A percentile compares a stretch with the other conserved stretches of the same genome.
Conservation (phyloP, 2,329 filamentous ascomycete genomes). For the Aspergillus quadrilineatus region DNA sequence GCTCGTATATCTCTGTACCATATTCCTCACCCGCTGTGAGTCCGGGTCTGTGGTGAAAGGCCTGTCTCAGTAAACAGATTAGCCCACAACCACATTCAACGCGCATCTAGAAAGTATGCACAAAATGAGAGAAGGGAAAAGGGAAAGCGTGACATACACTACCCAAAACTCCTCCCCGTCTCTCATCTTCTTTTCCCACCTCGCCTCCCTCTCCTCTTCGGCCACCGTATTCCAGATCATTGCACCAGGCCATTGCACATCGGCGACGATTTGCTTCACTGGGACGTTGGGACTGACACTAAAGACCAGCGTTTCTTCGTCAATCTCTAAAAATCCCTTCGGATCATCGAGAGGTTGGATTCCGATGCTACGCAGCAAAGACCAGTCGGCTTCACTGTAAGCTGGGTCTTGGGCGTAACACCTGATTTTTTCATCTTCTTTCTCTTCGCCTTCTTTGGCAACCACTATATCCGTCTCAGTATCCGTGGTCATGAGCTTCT, state of each 20-base stretch:
- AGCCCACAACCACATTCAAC: not conserved
- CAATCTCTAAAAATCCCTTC: conserved; percentile 38
- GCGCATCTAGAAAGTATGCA: not conserved
- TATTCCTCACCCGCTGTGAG: conserved; percentile 20
- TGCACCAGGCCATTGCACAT: conserved; percentile 37
- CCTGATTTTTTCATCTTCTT: conserved; percentile 4
- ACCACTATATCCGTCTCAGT: not conserved
- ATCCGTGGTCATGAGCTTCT: not conserved
- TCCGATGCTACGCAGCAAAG: conserved; percentile 19
- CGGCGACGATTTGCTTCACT: conserved; percentile 41
- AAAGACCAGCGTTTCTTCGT: conserved; percentile 41
- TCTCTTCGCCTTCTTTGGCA: not conserved
- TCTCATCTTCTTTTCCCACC: conserved; percentile 17
- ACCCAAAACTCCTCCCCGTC: conserved; percentile 21
- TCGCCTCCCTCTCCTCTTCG: conserved; percentile 6
- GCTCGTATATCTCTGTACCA: conserved; percentile 23
- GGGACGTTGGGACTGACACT: conserved; percentile 35
- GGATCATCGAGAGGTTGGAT: conserved; percentile 29
- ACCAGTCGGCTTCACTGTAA: conserved; percentile 22
- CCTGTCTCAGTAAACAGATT: not conserved
- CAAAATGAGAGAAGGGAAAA: not conserved
- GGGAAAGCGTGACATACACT: conserved; percentile 12
- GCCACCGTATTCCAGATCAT: conserved; percentile 29
- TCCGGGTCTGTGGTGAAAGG: conserved; percentile 26
- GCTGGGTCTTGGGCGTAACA: conserved; percentile 32